Conservation (phyloP, 495 filamentous ascomycete species). For the Penicillium goetzii region DNA sequence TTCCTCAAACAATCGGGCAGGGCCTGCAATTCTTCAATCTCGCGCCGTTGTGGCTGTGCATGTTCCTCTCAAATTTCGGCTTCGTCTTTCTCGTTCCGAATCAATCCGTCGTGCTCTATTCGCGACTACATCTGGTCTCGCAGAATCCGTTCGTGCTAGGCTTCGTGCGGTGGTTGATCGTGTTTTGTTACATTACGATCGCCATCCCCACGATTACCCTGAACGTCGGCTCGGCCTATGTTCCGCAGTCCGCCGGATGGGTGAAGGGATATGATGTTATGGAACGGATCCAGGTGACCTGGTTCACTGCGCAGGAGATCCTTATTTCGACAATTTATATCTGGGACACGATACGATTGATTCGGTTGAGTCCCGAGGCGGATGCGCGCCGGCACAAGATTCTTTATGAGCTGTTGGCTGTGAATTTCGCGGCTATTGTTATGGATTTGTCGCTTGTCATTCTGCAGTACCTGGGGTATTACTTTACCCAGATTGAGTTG, state of each 20-base stretch:
- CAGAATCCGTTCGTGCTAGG: slow-evolving; percentile 40
- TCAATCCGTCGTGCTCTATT: slow-evolving; percentile 55
- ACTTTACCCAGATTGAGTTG: slow-evolving; percentile 50
- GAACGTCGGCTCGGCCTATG: slow-evolving; percentile 41
- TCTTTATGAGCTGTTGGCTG: slow-evolving; percentile 48
- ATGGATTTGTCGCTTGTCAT: slow-evolving; percentile 51
- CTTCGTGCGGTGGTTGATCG: slow-evolving; percentile 47
- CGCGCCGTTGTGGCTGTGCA: slow-evolving; percentile 33
- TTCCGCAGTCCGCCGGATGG: slow-evolving; percentile 39
- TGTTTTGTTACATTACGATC: slow-evolving; percentile 41
- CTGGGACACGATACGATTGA: slow-evolving; percentile 42
- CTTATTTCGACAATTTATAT: slow-evolving; percentile 56
- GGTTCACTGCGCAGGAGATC: slow-evolving; percentile 55
- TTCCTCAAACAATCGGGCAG: slow-evolving; percentile 51
- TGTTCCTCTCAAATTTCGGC: slow-evolving; percentile 50
- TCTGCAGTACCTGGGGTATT: slow-evolving; percentile 51
- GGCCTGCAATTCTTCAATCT: slow-evolving; percentile 48
- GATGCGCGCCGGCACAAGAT: slow-evolving; percentile 37
- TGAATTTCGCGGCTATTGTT: slow-evolving; percentile 47
- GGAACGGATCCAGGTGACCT: slow-evolving; percentile 55
- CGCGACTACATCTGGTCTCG: slow-evolving; percentile 51
- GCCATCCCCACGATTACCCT: slow-evolving; percentile 50
- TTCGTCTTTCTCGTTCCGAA: slow-evolving; percentile 55
- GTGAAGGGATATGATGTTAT: slow-evolving; percentile 40
- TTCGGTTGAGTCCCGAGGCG: slow-evolving; percentile 33